Evolutionary conservation across 768 basidiomycete species (phyloP).

Genomic region (Leucocoprinus sp.): DNA sequence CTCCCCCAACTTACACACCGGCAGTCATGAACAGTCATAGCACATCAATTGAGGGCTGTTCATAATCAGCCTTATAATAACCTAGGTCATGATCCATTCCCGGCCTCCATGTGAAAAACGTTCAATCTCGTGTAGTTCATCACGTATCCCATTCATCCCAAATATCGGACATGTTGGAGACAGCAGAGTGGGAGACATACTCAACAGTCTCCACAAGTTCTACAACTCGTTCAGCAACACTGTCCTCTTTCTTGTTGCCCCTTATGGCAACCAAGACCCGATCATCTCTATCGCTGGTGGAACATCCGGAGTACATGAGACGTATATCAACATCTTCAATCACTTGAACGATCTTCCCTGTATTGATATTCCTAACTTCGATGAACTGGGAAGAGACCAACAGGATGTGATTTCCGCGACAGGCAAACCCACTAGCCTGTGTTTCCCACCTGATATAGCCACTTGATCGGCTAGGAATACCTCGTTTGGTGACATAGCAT

Average conservation of each 20-base stretch:
- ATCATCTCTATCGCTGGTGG: conserved; percentile 27
- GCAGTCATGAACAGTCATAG: neutral
- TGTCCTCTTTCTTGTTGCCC: conserved; percentile 42
- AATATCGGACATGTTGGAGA: conserved; percentile 20
- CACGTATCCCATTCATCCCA: conserved; percentile 79
- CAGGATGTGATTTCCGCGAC: conserved; percentile 55
- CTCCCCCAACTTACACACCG: neutral
- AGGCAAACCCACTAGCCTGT: conserved; percentile 51
- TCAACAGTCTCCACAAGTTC: conserved; percentile 68
- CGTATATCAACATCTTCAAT: conserved; percentile 67
- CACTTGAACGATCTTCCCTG: conserved; percentile 73
- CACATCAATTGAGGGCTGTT: neutral
- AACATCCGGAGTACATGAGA: conserved; percentile 42
- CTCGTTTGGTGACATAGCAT: conserved; percentile 67
- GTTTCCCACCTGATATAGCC: conserved; percentile 76
- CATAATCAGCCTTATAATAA: neutral
- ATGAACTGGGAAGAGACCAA: conserved; percentile 71
- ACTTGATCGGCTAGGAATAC: conserved; percentile 50
- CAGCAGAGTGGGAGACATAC: conserved; percentile 27
- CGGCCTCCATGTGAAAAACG: neutral
- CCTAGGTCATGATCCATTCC: neutral
- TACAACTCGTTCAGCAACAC: conserved; percentile 49
- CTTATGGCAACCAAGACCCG: conserved; percentile 58
- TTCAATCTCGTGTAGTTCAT: neutral
- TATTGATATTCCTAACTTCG: conserved; percentile 59